Evolutionary conservation across 2,329 filamentous ascomycete species (phyloP).

Genomic region (Talaromyces albobiverticillius): DNA sequence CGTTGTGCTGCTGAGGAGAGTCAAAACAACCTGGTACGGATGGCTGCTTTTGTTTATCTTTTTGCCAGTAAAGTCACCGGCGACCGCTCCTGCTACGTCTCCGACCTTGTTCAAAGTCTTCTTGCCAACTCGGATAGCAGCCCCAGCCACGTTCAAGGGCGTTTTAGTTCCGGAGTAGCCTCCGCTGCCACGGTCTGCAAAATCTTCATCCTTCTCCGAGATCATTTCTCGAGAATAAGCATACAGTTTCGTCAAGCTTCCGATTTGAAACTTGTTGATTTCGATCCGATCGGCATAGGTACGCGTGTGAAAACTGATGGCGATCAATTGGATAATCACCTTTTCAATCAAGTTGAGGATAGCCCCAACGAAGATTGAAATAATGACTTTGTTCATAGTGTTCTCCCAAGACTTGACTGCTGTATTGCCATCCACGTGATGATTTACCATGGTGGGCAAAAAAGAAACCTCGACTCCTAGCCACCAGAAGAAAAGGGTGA

Average conservation of each 20-base stretch:
- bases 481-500: constrained; percentile 89
- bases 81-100: constrained; percentile 79
- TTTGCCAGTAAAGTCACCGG: constrained; percentile 86
- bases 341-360: constrained; percentile 85
- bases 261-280: constrained; percentile 87
- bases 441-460: constrained; percentile 72
- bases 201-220: constrained; percentile 71
- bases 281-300: constrained; percentile 91
- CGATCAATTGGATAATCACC: constrained; percentile 91
- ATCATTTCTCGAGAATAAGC: constrained; percentile 63
- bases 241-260: constrained; percentile 63
- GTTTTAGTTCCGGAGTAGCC: constrained; percentile 63
- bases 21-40: constrained; percentile 77
- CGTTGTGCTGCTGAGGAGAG: constrained; percentile 68
- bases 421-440: constrained; percentile 55
- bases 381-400: constrained; percentile 79
- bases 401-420: constrained; percentile 66
- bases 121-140: constrained; percentile 70
- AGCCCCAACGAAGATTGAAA: constrained; percentile 76
- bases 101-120: constrained; percentile 76
- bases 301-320: constrained; percentile 84
- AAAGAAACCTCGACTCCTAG: constrained; percentile 83
- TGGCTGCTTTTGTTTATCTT: constrained; percentile 66
- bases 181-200: constrained; percentile 53
- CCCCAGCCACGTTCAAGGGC: constrained; percentile 67